These are phyloP conservation scores for Podaxis rugospora DNA, from an alignment of 768 basidiomycete species.

Conservation along the genomic window DNA sequence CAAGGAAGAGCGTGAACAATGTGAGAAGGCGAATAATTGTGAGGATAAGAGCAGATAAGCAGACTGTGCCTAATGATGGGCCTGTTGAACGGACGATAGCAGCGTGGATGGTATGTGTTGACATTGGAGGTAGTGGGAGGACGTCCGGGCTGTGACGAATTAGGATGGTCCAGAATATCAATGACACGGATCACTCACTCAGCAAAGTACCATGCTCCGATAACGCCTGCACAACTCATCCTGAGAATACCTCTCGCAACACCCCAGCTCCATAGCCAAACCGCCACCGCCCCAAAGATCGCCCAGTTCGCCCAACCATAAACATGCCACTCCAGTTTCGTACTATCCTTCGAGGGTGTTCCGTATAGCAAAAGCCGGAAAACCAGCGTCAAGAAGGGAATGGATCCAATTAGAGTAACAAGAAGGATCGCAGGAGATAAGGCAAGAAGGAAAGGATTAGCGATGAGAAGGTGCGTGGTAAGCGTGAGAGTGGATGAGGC, in stretches of 20 bases:
- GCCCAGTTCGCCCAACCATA: constrained; percentile 37
- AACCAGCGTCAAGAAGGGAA: constrained; percentile 76
- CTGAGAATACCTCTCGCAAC: constrained; percentile 77
- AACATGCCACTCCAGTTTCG: constrained; percentile 36
- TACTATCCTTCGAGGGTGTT: constrained; percentile 17
- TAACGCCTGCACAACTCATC: constrained; percentile 73
- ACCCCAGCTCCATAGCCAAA: constrained; percentile 76
- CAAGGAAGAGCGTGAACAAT: constrained; percentile 44
- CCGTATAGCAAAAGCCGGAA: constrained; percentile 77
- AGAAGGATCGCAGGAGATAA: constrained; percentile 75
- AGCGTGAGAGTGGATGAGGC: constrained; percentile 56
- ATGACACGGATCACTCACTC: constrained; percentile 31
- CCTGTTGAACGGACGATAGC: constrained; percentile 77
- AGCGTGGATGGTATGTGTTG: constrained; percentile 72
- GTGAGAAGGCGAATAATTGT: constrained; percentile 61
- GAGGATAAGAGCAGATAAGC: constrained; percentile 72
- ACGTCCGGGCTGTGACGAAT: constrained; percentile 23
- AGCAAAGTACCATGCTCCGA: constrained; percentile 90
- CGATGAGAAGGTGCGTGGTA: constrained; percentile 64
- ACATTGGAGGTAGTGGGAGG: constrained; percentile 44
- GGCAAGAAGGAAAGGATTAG: constrained; percentile 70
- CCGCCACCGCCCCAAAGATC: constrained; percentile 45
- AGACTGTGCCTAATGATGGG: constrained; percentile 77
- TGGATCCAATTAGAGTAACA: constrained; percentile 56
- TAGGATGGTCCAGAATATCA: neutral